phyloP scores from a whole-genome alignment of 2,329 filamentous ascomycete species.

The Proliferodiscus dingleyae region DNA sequence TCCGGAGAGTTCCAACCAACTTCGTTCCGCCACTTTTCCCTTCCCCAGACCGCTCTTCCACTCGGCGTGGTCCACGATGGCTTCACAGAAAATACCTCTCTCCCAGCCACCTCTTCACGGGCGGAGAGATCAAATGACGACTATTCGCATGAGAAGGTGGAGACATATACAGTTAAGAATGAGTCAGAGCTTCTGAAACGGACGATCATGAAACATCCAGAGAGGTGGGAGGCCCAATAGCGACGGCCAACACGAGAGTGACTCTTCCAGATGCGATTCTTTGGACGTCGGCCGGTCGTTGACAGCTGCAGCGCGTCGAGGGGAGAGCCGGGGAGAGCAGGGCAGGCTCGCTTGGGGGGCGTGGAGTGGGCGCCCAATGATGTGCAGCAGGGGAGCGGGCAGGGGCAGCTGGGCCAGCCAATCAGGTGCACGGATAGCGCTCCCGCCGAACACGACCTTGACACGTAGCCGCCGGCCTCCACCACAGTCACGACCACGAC shows the following conservation, averaged over 20 bases:
- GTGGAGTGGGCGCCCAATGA: constrained; percentile 13
- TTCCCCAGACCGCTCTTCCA: constrained; percentile 2
- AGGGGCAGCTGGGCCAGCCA: constrained; percentile 14
- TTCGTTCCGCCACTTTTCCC: background rate
- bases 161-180: constrained; percentile 19
- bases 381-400: background rate
- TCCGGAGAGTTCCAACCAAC: background rate
- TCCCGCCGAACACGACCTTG: constrained; percentile 26
- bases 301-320: constrained; percentile 25
- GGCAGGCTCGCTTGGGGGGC: constrained; percentile 18
- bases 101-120: constrained; percentile 9
- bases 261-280: constrained; percentile 14
- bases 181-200: constrained; percentile 29
- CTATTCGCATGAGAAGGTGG: constrained; percentile 18
- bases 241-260: constrained; percentile 17
- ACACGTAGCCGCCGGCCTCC: constrained; percentile 25
- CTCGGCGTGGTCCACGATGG: background rate
- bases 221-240: constrained; percentile 13
- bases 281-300: constrained; percentile 11
- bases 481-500: too few species aligned
- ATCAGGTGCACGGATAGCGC: constrained; percentile 11
- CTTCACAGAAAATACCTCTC: background rate
- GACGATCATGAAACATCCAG: constrained; percentile 25
- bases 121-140: constrained; percentile 16
- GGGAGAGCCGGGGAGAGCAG: too few species aligned